Base-by-base conservation (phyloP, 2,329 filamentous ascomycete genomes). In the Neobulgaria alba region DNA sequence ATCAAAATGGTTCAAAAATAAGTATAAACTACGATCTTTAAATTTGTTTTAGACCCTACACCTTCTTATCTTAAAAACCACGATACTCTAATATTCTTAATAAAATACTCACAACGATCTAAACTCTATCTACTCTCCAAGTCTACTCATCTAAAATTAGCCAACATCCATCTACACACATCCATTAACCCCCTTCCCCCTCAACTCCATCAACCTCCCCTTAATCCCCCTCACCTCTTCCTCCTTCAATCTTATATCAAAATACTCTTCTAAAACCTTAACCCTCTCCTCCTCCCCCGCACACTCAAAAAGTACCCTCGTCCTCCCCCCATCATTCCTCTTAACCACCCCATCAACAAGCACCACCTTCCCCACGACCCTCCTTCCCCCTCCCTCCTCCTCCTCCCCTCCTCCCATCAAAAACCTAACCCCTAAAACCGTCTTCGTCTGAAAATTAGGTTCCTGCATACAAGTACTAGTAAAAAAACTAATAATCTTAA, bases 401-500 rank as follows among this genome's bases (percentile, higher is more conserved):
- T 5, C 8, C 15, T 33, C 36, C 8, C 26, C 26, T 3, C 58
- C 42, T 18, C 58, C 57, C 41, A 76, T 52, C 39, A 83, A 57
- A 57, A 82, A 79, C 58, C 67, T 72, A 35, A 75, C 65, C 36
- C 75, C 68, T 16, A 82, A 56, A 26, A 81, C 58, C 2, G 56
- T 67, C 41, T 66, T 62, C 9, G 69, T 73, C 57, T 82, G 81
- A 75, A 54, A 44, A 81, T 61, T 59, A 78, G 76, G 57, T 65
- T 71, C 38, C 68, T 64, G 41, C 73, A 68, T 15, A 80, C 61
- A 64, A 33, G 66, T 67, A 47, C 72, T 75, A 1, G 72, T 75
- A 34, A 56, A 72, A 50, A 65, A 73, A 57, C 75, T 82, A 64
- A 81, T 67, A 4, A 79, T 63, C 26, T 67, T 68, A 52, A 77